Base-by-base conservation (phyloP, 805 yeast species). In the Debaryomyces maramus region DNA sequence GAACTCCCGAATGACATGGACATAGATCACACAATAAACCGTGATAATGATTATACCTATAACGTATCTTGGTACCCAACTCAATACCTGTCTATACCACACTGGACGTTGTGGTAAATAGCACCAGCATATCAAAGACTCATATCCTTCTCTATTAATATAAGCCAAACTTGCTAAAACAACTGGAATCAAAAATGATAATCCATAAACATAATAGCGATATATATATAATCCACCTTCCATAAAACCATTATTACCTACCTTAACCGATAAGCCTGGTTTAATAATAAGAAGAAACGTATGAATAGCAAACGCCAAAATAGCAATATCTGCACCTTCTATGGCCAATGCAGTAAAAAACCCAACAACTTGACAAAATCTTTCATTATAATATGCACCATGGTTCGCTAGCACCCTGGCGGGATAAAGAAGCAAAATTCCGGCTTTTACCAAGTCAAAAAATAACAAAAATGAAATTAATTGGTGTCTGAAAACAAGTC, bases 271-370 rank as follows among this genome's bases (percentile, higher is more conserved):
- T 19, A 69, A 53, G 20, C 67, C 70, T 1, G 91, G 88, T 43
- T 70, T 67, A 59, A 87, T 85, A 4, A 89, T 83, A 21, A 88
- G 64, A 31, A 88, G 55, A 19, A 80, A 87, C 7, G 91, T 84
- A 61, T 89, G 96, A 11, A 88, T 62, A 1, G 97, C 96, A 63
- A 89, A 85, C 24, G 83, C 74, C 22, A 88, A 65, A 38, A 88
- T 89, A 13, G 93, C 89, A 24, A 88, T 55, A 61, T 89, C 97
- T 1, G 90, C 88, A 15, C 95, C 95, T 60, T 87, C 95, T 10
- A 85, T 83, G 16, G 88, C 74, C 28, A 81, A 72, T 3, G 90
- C 86, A 1, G 95, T 85, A 60, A 87, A 81, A 70, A 85, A 88
- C 2, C 96, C 96, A 24, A 84, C 73, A 4, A 80, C 77, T 53